A percentile compares a stretch with the other conserved stretches of the same genome.
phyloP scores from a whole-genome alignment of 352 stramenopile species.

The Thalassiosira mediterranea region DNA sequence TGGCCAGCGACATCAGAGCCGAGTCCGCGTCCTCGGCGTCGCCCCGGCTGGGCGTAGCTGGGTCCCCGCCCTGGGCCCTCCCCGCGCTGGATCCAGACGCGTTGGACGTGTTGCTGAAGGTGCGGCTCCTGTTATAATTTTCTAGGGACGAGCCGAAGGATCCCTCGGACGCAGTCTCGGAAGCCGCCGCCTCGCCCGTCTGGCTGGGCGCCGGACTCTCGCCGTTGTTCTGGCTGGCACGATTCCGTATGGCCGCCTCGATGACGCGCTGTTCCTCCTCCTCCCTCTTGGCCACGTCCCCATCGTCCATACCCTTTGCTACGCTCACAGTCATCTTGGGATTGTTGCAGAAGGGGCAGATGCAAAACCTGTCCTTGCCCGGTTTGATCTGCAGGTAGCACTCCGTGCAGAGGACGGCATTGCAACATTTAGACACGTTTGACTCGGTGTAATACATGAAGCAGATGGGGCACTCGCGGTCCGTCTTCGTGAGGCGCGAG shows the following conservation, averaged over 20 bases:
- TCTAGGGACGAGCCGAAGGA: conserved; percentile 71
- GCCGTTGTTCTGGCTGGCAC: conserved; percentile 21
- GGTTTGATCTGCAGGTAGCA: conserved; percentile 84
- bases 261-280: conserved; percentile 66
- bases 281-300: conserved; percentile 46
- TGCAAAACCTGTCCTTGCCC: conserved; percentile 58
- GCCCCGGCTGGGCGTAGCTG: not conserved
- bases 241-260: conserved; percentile 55
- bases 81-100: not conserved
- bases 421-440: conserved; percentile 83
- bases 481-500: conserved; percentile 38
- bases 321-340: conserved; percentile 61
- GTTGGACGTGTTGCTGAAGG: conserved; percentile 38
- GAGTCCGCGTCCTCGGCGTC: conserved; percentile 14
- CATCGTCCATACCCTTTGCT: conserved; percentile 43
- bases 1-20: conserved; percentile 49
- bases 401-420: conserved; percentile 84
- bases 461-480: conserved; percentile 84
- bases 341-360: conserved; percentile 81
- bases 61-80: not conserved
- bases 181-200: not conserved
- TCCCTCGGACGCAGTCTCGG: not conserved
- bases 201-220: conserved; percentile 1
- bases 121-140: conserved; percentile 58
- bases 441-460: conserved; percentile 83